phyloP scores from a whole-genome alignment of 2,329 filamentous ascomycete species.

The Monilinia fructicola region DNA sequence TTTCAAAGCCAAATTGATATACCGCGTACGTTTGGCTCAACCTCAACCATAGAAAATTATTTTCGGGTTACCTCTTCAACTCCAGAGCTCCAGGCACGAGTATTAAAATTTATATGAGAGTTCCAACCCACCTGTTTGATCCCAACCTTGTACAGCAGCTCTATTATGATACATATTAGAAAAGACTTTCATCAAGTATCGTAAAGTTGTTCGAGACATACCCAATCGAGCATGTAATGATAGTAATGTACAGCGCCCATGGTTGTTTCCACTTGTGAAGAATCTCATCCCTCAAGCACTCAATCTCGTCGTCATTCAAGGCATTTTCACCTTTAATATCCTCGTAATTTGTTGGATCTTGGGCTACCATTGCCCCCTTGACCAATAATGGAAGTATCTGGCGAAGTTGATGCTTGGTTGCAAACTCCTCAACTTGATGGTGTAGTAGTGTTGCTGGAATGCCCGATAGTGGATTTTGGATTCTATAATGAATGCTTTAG shows the following conservation, averaged over 20 bases:
- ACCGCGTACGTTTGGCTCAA: neutral
- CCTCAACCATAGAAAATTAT: too few relatives aligned
- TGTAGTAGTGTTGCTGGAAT: constrained; percentile 53
- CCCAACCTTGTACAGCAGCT: constrained; percentile 58
- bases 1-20: neutral
- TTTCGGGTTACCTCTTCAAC: too few relatives aligned
- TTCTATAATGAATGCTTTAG: constrained; percentile 41
- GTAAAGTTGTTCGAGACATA: constrained; percentile 62
- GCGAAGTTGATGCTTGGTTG: constrained; percentile 55
- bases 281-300: constrained; percentile 60
- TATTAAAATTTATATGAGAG: neutral
- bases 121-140: constrained; percentile 17
- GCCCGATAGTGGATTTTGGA: constrained; percentile 57
- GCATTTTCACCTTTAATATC: constrained; percentile 49
- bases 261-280: constrained; percentile 70
- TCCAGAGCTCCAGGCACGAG: neutral
- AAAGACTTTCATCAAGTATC: constrained; percentile 62
- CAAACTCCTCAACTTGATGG: constrained; percentile 59
- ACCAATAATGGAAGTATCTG: constrained; percentile 59
- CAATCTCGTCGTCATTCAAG: constrained; percentile 58
- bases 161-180: neutral
- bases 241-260: constrained; percentile 40
- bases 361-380: constrained; percentile 72
- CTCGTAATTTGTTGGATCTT: constrained; percentile 65
- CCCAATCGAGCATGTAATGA: constrained; percentile 51